phyloP scores from a whole-genome alignment of 495 filamentous ascomycete species.

The Elaphomyces granulatus region DNA sequence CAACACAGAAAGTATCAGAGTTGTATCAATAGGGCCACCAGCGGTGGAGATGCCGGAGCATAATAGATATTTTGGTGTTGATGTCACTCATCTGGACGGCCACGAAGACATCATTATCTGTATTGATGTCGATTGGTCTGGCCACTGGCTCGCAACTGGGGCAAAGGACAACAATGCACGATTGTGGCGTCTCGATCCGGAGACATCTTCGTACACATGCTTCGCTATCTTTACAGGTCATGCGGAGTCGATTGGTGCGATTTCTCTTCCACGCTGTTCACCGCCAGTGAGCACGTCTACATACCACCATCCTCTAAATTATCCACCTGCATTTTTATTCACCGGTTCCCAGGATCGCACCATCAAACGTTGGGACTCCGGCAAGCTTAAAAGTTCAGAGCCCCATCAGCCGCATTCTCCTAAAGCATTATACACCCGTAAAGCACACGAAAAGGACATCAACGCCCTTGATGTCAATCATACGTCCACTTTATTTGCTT shows the following conservation, averaged over 20 bases:
- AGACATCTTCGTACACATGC: slow-evolving; percentile 57
- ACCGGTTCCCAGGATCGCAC: slow-evolving; percentile 93
- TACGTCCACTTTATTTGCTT: slow-evolving; percentile 62
- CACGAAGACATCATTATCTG: slow-evolving; percentile 95
- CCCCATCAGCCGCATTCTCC: slow-evolving; percentile 25
- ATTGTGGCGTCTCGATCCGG: slow-evolving; percentile 78
- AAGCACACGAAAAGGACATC: slow-evolving; percentile 98
- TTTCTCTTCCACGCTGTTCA: slow-evolving; percentile 56
- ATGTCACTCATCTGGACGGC: slow-evolving; percentile 69
- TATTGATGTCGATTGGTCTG: slow-evolving; percentile 88
- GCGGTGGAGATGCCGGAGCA: slow-evolving; percentile 19
- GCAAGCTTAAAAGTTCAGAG: slow-evolving; percentile 26
- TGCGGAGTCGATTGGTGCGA: slow-evolving; percentile 87
- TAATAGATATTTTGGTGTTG: slow-evolving; percentile 66
- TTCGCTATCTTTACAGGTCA: slow-evolving; percentile 77
- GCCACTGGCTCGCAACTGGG: slow-evolving; percentile 89
- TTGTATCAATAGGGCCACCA: slow-evolving; percentile 48
- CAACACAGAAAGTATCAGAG: slow-evolving; percentile 82
- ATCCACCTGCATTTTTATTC: slow-evolving; percentile 70
- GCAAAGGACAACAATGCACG: slow-evolving; percentile 93
- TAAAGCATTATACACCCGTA: slow-evolving; percentile 62
- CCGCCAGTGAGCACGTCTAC: slow-evolving; percentile 53
- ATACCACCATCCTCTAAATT: slow-evolving; percentile 48
- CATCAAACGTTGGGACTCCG: slow-evolving; percentile 78
- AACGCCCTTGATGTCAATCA: slow-evolving; percentile 78